phyloP scores from a whole-genome alignment of 2,329 filamentous ascomycete species.

The Akanthomyces dipterigenus region DNA sequence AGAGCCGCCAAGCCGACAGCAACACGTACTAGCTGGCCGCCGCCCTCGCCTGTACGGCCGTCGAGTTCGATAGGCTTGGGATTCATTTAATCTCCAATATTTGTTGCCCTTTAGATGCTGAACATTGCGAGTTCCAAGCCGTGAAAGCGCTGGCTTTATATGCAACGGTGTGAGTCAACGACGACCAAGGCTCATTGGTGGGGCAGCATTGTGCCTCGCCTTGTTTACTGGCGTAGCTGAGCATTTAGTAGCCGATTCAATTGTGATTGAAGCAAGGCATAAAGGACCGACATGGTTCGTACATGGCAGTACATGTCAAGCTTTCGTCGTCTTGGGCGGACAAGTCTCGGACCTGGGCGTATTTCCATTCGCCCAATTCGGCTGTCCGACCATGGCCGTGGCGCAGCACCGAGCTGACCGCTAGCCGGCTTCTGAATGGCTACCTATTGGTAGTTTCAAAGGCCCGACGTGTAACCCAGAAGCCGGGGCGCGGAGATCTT shows the following conservation, averaged over 20 bases:
- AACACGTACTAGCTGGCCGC: constrained; percentile 53
- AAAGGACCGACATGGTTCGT: not conserved
- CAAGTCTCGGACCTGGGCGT: not conserved
- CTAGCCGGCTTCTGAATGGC: not conserved
- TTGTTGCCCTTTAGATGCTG: not conserved
- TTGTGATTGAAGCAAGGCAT: not conserved
- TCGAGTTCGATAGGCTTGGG: constrained; percentile 42
- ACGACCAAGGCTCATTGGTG: not conserved
- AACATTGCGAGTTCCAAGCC: not conserved
- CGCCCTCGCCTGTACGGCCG: constrained; percentile 53
- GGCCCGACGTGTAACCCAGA: not conserved
- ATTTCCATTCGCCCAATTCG: not conserved
- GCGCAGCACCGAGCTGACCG: constrained; percentile 1
- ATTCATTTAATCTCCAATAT: not conserved
- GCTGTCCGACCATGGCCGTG: not conserved
- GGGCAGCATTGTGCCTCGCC: not conserved
- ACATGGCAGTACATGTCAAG: not conserved
- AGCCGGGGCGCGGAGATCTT: not conserved
- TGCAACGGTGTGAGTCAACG: constrained; percentile 7
- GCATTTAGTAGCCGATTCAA: not conserved
- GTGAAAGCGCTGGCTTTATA: not conserved
- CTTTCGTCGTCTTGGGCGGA: not conserved
- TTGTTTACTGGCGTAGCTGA: not conserved
- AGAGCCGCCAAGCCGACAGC: constrained; percentile 51
- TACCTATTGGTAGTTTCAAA: no score